These are phyloP conservation scores for Biscogniauxia sp. DNA, from an alignment of 2,329 filamentous ascomycete species.

Conservation along the genomic window DNA sequence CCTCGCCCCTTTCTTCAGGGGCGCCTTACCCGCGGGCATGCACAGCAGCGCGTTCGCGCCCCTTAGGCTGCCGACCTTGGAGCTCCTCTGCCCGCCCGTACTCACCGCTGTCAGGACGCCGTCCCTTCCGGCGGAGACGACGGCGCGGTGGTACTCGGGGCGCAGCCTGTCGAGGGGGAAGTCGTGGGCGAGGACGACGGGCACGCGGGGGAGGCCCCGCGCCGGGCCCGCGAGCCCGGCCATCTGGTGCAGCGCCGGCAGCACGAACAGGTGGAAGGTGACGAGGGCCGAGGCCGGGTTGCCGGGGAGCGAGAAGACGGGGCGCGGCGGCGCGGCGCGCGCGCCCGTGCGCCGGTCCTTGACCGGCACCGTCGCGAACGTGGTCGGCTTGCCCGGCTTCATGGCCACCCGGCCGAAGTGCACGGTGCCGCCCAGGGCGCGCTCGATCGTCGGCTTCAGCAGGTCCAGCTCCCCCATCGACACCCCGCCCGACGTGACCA, in stretches of 20 bases:
- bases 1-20: constrained; percentile 64
- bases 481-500: constrained; percentile 91
- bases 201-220: constrained; percentile 59
- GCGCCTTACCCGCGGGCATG: constrained; percentile 63
- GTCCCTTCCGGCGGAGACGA: constrained; percentile 64
- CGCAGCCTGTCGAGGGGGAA: constrained; percentile 72
- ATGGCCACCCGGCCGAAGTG: constrained; percentile 95
- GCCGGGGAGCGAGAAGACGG: constrained; percentile 86
- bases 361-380: constrained; percentile 82
- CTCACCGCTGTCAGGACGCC: constrained; percentile 72
- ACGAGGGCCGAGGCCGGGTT: constrained; percentile 94
- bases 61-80: constrained; percentile 81
- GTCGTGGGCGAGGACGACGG: constrained; percentile 69
- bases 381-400: constrained; percentile 98
- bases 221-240: constrained; percentile 67
- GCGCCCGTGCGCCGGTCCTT: constrained; percentile 55
- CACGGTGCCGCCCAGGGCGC: constrained; percentile 83
- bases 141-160: constrained; percentile 86
- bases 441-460: constrained; percentile 93
- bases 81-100: constrained; percentile 89
- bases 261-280: constrained; percentile 89
- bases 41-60: constrained; percentile 85
- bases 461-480: constrained; percentile 98
- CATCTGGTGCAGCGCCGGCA: constrained; percentile 79
- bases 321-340: constrained; percentile 60